Percentiles rank a stretch among this genome's conserved stretches.
phyloP scores from a whole-genome alignment of 768 basidiomycete species.

The Rhizopogon roseolus region DNA sequence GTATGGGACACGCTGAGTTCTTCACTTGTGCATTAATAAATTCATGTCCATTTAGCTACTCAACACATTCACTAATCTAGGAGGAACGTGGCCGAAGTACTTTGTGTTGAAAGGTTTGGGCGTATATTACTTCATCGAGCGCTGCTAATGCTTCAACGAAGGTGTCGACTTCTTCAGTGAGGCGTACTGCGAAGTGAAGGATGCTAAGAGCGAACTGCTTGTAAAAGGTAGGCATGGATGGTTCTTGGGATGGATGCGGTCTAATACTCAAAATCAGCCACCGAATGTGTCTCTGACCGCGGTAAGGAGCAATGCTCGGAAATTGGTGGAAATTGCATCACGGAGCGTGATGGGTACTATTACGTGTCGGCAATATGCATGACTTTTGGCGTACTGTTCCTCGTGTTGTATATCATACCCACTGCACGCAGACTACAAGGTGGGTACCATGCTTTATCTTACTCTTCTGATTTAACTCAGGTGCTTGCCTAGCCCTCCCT shows the following conservation, averaged over 20 bases:
- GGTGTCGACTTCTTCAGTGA: constrained; percentile 86
- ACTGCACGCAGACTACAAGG: constrained; percentile 84
- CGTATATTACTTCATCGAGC: not conserved
- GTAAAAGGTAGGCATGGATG: constrained; percentile 43
- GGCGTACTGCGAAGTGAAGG: constrained; percentile 75
- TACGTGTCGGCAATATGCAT: constrained; percentile 78
- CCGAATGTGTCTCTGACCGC: constrained; percentile 90
- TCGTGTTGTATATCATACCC: constrained; percentile 77
- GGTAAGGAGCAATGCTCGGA: constrained; percentile 77
- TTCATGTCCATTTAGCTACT: constrained; percentile 53
- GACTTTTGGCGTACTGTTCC: constrained; percentile 63
- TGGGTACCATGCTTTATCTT: constrained; percentile 30
- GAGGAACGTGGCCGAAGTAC: constrained; percentile 97
- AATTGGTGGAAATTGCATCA: constrained; percentile 75
- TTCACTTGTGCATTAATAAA: not conserved
- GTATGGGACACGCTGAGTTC: constrained; percentile 39
- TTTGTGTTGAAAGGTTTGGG: constrained; percentile 83
- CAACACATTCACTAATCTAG: constrained; percentile 94
- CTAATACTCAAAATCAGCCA: constrained; percentile 36
- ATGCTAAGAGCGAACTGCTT: constrained; percentile 45
- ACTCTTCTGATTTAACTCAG: not conserved
- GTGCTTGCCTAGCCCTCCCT: constrained; percentile 48
- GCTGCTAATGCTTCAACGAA: constrained; percentile 22
- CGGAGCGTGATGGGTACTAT: constrained; percentile 90
- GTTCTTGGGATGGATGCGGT: constrained; percentile 5